Conservation (phyloP, 495 filamentous ascomycete species). For the Xylaria bambusicola region DNA sequence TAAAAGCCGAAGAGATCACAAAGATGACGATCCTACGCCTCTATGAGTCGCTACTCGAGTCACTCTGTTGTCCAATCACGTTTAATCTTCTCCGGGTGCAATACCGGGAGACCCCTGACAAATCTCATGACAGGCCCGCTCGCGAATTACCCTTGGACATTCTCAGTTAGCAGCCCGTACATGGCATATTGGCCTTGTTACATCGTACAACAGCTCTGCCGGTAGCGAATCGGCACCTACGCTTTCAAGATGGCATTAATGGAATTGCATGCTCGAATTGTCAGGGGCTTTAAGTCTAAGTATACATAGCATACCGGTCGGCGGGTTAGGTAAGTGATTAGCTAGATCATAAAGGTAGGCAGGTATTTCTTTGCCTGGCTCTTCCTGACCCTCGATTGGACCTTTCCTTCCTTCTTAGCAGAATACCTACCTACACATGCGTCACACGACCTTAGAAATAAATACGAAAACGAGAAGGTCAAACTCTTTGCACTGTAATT, state of each 20-base stretch:
- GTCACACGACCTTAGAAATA: background rate
- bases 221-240: background rate
- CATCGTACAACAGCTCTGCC: background rate
- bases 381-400: too few relatives aligned
- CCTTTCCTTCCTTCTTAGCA: background rate
- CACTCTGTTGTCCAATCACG: too few relatives aligned
- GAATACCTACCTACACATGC: background rate
- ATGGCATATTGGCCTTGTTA: background rate
- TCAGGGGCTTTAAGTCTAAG: too few relatives aligned
- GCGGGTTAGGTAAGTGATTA: too few relatives aligned
- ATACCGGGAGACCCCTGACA: background rate
- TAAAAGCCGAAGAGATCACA: too few relatives aligned
- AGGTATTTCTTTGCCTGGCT: too few relatives aligned
- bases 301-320: too few relatives aligned
- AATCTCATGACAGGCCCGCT: background rate
- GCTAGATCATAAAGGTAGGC: too few relatives aligned
- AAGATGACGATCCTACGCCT: too few relatives aligned
- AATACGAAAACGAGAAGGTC: background rate
- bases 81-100: too few relatives aligned
- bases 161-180: slow-evolving; percentile 10
- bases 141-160: background rate
- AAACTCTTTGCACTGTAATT: background rate
- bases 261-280: background rate
- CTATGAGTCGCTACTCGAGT: too few relatives aligned
- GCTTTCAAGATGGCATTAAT: background rate